Base-by-base conservation (phyloP, 179 eudicot species). In the Carnegiea gigantea region DNA sequence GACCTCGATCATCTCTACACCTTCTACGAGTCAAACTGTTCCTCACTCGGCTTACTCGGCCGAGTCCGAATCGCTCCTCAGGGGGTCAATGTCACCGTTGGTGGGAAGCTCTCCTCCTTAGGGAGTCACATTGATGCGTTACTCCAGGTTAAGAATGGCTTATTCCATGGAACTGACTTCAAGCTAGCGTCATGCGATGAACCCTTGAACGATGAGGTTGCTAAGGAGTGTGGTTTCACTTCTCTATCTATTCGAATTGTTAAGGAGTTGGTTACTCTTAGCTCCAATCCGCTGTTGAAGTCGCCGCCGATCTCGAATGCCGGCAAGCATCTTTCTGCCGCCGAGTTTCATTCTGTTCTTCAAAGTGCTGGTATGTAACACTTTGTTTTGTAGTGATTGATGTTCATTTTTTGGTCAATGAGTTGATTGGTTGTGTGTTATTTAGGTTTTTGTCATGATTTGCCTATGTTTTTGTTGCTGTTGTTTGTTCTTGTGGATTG, bases 21-120 rank as follows among this genome's bases (percentile, higher is more conserved):
- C 75, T 92, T 94, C 89, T 94, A 90, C 90, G 70, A 86, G 49
- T 88, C 96, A 77, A 92, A 89, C 53, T 91, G 98, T 84, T 79
- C 84, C 80, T 92, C 97, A 28, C 97, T 94, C 84, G 84, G 88
- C 71, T 92, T 94, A 67, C 95, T 92, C 79, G 98, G 97, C 86
- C 99, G 97, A 82, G 95, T 96, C 18, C 92, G 98, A 71, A 91
- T 94, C 87, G 88, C 98, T 80, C 85, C 94, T 30, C 83, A 86
- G 26, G 99, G 98, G 84, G 99, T 95, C 89, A 95, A 94, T 65
- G 98, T 92, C 89, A 93, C 97, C 57, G 88, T 96, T 75, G 98
- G 99, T 68, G 99, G 98, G 17, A 90, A 87, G 73, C 83, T 92
- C 40, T 85, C 87, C 24, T 85, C 89, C 9, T 87, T 96, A 79